These are phyloP conservation scores for Begonia fuchsioides DNA, from an alignment of 306 rosid genomes.

Conservation along the genomic window DNA sequence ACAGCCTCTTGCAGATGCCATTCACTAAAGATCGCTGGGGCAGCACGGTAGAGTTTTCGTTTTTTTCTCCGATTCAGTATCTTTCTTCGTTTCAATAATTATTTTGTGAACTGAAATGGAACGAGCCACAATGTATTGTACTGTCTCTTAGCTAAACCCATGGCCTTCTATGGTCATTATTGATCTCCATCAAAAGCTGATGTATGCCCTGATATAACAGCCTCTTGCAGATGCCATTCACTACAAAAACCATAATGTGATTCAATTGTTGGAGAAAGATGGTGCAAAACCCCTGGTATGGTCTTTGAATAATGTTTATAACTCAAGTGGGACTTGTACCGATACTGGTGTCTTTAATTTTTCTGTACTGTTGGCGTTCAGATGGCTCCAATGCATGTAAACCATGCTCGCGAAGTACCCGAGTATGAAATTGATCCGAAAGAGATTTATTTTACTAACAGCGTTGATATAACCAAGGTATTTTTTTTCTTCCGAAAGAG, in stretches of 20 bases:
- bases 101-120: no score
- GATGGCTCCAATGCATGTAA: conserved; percentile 82
- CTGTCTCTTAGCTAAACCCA: no score
- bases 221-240: conserved; percentile 88
- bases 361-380: conserved; percentile 17
- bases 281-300: conserved; percentile 73
- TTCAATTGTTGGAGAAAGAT: conserved; percentile 62
- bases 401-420: conserved; percentile 71
- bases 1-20: no score
- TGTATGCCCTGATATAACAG: conserved; percentile 27
- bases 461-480: conserved; percentile 74
- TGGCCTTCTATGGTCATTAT: no score
- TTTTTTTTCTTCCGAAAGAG: neutral
- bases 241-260: conserved; percentile 59
- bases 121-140: no score
- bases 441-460: conserved; percentile 78
- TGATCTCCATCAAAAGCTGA: neutral
- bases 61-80: no score
- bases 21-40: conserved; percentile 76
- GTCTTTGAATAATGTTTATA: neutral
- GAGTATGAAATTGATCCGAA: conserved; percentile 82
- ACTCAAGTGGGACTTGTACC: neutral
- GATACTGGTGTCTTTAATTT: conserved; percentile 1
- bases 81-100: no score
- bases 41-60: conserved; percentile 42